Base-by-base conservation (phyloP, 164 flowering plant species). In the Liriodendron chinense region DNA sequence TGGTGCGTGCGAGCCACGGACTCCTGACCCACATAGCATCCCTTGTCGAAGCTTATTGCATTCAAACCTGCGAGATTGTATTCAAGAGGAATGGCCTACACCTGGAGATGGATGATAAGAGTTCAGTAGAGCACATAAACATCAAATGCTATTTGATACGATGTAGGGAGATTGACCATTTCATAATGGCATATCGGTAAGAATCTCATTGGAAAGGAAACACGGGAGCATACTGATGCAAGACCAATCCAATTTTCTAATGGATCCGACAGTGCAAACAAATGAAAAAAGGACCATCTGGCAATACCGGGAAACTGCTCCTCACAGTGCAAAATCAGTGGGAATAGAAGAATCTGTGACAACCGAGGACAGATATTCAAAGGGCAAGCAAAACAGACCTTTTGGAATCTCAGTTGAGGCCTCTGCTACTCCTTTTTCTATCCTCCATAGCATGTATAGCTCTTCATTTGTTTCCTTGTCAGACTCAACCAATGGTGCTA, bases 1-100 rank as follows among this genome's bases (percentile, higher is more conserved):
- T 96, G 96, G 75, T 96, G 98, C 9, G 99, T 89, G 16, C 98
- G 94, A 66, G 98, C 98, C 28, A 96, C 84, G 7, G 85, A 83
- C 76, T 96, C 98, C 84, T 94, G 98, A 53, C 99, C 99, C 22
- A 96, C 90, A 73, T 96, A 96, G 76, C 99, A 96, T 14, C 99
- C 99, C 82, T 96, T 94, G 76, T 92, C 96, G 65, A 96, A 96
- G 82, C 92, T 94, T 72, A 96, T 91, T 48, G 98, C 98, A 75
- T 94, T 94, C 34, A 96, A 82, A 64, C 93, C 96, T 4, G 78
- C 93, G 64, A 95, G 83, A 83, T 94, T 96, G 85, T 92, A 94
- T 68, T 96, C 97, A 7, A 92, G 92, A 21, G 98, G 99, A 68
- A 90, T 87, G 34, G 98, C 99, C 82, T 96, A n/a, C 97, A 72